A percentile compares a stretch with the other conserved stretches of the same genome.
Evolutionary conservation across 495 filamentous ascomycete species (phyloP).

Genomic region (Annulohypoxylon nitens): DNA sequence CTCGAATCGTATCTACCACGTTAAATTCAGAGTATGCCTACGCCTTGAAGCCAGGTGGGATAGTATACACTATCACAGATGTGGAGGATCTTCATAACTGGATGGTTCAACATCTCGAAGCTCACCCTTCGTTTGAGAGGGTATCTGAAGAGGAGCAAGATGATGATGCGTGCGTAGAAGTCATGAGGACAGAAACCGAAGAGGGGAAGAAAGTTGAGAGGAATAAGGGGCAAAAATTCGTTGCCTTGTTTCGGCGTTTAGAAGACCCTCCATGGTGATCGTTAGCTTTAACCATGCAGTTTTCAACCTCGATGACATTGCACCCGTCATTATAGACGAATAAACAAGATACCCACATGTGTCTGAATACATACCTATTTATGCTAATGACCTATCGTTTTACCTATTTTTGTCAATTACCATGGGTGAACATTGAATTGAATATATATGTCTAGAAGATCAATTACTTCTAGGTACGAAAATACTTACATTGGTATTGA

Average conservation of each 20-base stretch:
- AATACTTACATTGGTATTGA: background rate
- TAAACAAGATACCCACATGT: background rate
- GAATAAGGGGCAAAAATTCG: conserved; percentile 88
- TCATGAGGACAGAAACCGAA: conserved; percentile 91
- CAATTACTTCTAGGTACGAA: background rate
- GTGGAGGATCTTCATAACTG: conserved; percentile 93
- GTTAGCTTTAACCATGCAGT: background rate
- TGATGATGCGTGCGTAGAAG: conserved; percentile 77
- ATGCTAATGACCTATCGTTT: background rate
- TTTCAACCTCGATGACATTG: background rate
- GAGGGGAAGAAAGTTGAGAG: conserved; percentile 97
- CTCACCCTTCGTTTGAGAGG: conserved; percentile 75
- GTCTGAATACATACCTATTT: background rate
- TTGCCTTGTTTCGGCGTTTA: conserved; percentile 84
- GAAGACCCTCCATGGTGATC: conserved; percentile 81
- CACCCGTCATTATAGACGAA: background rate
- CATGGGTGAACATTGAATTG: background rate
- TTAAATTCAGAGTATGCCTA: conserved; percentile 95
- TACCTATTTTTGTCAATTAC: background rate
- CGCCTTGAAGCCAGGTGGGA: conserved; percentile 82
- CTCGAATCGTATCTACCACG: conserved; percentile 88
- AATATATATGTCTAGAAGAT: background rate
- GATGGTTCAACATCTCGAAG: conserved; percentile 88
- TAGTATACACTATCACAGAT: conserved; percentile 96
- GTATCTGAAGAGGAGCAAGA: conserved; percentile 75